Evolutionary conservation across 2,329 filamentous ascomycete genomes (phyloP).

Genomic region (Penicillium brevicompactum): DNA sequence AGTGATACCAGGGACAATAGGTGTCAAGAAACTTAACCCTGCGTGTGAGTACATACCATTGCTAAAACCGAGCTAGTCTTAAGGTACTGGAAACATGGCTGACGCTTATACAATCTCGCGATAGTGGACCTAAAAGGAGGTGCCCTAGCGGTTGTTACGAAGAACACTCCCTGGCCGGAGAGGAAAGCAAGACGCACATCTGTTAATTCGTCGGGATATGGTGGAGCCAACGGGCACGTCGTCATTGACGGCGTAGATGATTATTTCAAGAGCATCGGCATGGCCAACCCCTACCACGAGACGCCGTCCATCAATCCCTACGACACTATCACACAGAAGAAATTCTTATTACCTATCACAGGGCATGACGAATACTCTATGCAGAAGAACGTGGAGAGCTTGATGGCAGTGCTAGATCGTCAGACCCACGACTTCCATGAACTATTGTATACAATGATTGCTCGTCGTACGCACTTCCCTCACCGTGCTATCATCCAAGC

Average conservation of each 20-base stretch:
- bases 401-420: not conserved
- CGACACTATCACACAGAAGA: not conserved
- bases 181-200: not conserved
- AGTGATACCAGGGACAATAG: not conserved
- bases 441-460: not conserved
- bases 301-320: not conserved
- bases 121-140: not conserved
- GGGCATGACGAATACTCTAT: not conserved
- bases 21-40: not conserved
- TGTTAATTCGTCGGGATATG: not conserved
- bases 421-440: not conserved
- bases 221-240: not conserved
- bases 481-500: not conserved
- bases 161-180: not conserved
- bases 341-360: not conserved
- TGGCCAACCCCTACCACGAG: not conserved
- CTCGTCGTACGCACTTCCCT: not conserved
- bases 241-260: not conserved
- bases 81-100: not conserved
- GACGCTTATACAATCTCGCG: not conserved
- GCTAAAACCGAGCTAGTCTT: not conserved
- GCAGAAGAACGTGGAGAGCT: not conserved
- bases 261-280: not conserved
- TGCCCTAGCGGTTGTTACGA: not conserved
- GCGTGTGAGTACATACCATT: not conserved